Conservation (phyloP, 164 flowering plant species). For the Liriodendron chinense region DNA sequence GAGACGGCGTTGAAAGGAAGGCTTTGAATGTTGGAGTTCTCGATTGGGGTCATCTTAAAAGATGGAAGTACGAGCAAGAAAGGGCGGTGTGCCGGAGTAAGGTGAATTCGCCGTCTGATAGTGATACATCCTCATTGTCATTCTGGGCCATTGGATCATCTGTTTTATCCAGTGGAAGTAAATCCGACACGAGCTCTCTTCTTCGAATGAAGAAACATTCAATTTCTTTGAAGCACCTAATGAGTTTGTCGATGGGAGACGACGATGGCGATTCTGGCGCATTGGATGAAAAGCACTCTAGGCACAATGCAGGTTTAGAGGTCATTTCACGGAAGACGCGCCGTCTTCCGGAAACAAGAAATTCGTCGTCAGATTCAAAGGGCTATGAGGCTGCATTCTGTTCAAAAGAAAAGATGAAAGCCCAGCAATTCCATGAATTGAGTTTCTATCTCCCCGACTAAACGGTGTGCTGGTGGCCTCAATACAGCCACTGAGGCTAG, state of each 20-base stretch:
- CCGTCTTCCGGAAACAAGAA: conserved; percentile 15
- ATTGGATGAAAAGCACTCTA: conserved; percentile 13
- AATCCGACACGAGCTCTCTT: conserved; percentile 8
- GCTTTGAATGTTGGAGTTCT: conserved; percentile 84
- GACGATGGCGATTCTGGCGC: conserved; percentile 15
- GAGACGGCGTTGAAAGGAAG: conserved; percentile 46
- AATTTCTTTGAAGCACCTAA: conserved; percentile 12
- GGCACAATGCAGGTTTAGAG: conserved; percentile 13
- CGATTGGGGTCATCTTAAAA: conserved; percentile 72
- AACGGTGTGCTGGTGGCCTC: conserved; percentile 21
- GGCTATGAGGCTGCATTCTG: background rate
- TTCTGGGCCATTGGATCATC: conserved; percentile 18
- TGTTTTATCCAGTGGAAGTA: conserved; percentile 7
- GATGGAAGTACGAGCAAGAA: conserved; percentile 53
- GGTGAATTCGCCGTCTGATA: background rate
- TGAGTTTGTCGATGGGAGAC: conserved; percentile 13
- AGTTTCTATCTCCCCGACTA: conserved; percentile 16
- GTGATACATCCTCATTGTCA: background rate
- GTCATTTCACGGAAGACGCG: background rate
- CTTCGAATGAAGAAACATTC: conserved; percentile 16
- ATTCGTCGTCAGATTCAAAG: conserved; percentile 10
- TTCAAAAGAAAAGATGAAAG: conserved; percentile 14
- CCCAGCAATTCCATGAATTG: conserved; percentile 14
- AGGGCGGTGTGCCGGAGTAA: conserved; percentile 11
- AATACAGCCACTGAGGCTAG: background rate